These are phyloP conservation scores for Lipomyces sp. DNA, from an alignment of 805 yeast genomes.

Conservation along the genomic window DNA sequence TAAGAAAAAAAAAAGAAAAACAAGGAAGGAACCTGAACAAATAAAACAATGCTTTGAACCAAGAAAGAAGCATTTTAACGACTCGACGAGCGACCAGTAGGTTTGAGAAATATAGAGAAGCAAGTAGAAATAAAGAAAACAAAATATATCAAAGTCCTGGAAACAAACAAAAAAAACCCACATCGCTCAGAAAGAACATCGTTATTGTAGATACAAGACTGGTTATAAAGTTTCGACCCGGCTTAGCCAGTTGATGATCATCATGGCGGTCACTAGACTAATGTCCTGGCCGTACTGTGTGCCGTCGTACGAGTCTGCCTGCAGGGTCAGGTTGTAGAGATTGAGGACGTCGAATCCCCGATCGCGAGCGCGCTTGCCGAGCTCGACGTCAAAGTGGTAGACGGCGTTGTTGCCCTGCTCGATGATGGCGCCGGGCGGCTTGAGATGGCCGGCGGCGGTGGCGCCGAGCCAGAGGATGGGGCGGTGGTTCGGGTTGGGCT, in stretches of 20 bases:
- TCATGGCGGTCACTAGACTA: conserved; percentile 23
- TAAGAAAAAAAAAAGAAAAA: not conserved
- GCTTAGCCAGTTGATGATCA: conserved; percentile 27
- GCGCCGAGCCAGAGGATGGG: conserved; percentile 29
- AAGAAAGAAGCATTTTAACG: no score
- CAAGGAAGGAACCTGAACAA: not conserved
- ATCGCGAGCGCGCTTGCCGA: conserved; percentile 25
- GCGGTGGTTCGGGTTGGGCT: conserved; percentile 28
- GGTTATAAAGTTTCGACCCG: conserved; percentile 22
- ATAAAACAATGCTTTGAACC: not conserved
- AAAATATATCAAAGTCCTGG: no score
- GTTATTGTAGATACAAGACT: no score
- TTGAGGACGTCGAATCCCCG: conserved; percentile 22
- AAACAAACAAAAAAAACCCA: no score
- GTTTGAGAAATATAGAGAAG: no score
- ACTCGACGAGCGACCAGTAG: no score
- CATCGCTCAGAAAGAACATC: no score
- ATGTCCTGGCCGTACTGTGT: conserved; percentile 28
- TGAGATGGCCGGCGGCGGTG: conserved; percentile 27
- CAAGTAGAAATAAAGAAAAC: no score
- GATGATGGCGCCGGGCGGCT: conserved; percentile 29
- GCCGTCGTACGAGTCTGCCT: conserved; percentile 28
- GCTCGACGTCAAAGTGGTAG: conserved; percentile 22
- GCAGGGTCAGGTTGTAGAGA: conserved; percentile 25
- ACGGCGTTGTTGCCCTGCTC: conserved; percentile 29